Conservation (phyloP, 208 protist genomes). For the Acanthamoeba triangularis region DNA sequence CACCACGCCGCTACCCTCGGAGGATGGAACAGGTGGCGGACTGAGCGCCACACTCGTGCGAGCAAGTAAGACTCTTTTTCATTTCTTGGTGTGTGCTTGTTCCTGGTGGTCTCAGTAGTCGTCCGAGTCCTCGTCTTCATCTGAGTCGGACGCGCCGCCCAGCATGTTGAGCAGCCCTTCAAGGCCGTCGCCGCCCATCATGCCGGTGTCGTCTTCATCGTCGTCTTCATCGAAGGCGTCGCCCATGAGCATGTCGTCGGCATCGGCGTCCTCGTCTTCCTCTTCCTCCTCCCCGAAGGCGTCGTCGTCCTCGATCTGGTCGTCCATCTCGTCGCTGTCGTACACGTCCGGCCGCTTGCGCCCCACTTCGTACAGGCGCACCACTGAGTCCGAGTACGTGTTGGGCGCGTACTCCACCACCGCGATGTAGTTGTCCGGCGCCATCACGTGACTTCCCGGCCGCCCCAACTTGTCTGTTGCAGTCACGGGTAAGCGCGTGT, state of each 20-base stretch:
- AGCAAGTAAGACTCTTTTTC: background rate
- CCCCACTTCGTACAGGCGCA: constrained; percentile 78
- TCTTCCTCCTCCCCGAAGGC: constrained; percentile 25
- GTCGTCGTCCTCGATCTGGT: constrained; percentile 67
- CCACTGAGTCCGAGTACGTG: constrained; percentile 50
- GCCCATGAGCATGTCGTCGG: constrained; percentile 18
- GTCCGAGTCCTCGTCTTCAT: background rate
- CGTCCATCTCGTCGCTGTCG: constrained; percentile 74
- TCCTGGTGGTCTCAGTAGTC: background rate
- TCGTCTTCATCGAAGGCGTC: constrained; percentile 14
- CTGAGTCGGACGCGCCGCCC: background rate
- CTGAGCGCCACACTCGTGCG: background rate
- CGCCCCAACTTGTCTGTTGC: background rate
- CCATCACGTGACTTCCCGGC: background rate
- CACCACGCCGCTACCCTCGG: background rate
- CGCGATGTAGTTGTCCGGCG: constrained; percentile 71
- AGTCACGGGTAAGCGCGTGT: background rate
- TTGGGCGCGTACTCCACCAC: constrained; percentile 51
- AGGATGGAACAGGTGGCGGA: background rate
- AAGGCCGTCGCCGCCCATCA: background rate
- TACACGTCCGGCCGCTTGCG: constrained; percentile 69
- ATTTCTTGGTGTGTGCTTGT: background rate
- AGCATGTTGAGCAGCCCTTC: background rate
- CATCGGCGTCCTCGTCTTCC: constrained; percentile 74
- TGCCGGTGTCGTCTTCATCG: background rate